A percentile compares a stretch with the other conserved stretches of the same genome.
Conservation (phyloP, 345 rosid genomes). For the Conringia planisiliqua region DNA sequence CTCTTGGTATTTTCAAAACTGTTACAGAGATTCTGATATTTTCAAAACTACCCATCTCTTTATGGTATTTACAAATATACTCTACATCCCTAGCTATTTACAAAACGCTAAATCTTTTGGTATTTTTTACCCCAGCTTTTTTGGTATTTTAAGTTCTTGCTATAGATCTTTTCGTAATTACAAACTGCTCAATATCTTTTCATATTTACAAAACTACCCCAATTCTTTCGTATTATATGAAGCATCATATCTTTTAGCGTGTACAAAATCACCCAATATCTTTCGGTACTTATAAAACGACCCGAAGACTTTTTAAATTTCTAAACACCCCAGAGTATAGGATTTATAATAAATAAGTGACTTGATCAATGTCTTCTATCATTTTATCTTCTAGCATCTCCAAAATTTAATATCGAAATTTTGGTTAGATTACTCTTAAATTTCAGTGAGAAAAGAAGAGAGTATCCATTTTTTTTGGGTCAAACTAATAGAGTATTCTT, state of each 20-base stretch:
- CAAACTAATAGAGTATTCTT: background rate
- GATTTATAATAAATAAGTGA: background rate
- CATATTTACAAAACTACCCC: background rate
- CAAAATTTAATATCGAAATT: background rate
- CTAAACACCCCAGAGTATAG: background rate
- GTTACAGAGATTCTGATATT: background rate
- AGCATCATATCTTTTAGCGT: background rate
- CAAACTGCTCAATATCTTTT: background rate
- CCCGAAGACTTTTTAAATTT: background rate
- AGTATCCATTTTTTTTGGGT: background rate
- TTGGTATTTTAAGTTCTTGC: background rate
- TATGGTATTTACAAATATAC: background rate
- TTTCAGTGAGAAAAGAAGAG: slow-evolving; percentile 2
- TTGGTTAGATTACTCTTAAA: slow-evolving; percentile 1
- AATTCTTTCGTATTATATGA: no score
- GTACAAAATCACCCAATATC: background rate
- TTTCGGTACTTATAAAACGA: background rate
- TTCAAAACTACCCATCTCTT: background rate
- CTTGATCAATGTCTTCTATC: slow-evolving; percentile 1
- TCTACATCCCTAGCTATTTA: background rate
- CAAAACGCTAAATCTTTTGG: background rate
- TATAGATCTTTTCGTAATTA: background rate
- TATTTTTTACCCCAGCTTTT: no score
- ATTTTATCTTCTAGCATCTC: background rate
- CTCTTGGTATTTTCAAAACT: no score